phyloP scores from a whole-genome alignment of 352 stramenopile species.

The Peronospora farinosa region DNA sequence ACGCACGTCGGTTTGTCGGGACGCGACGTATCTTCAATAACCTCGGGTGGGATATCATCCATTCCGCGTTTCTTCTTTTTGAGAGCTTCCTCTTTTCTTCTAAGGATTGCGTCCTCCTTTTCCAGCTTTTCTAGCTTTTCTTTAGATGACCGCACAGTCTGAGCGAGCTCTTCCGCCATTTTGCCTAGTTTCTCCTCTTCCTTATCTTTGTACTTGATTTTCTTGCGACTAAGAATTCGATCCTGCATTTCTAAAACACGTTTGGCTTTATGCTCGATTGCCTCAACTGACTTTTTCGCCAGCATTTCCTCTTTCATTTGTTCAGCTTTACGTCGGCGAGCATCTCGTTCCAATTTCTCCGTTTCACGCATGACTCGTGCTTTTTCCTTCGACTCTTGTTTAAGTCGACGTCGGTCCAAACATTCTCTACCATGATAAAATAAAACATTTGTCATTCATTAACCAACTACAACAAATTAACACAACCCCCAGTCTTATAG shows the following conservation, averaged over 20 bases:
- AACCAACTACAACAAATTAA: not conserved
- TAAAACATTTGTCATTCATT: not conserved
- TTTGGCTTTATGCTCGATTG: constrained; percentile 79
- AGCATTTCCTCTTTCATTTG: constrained; percentile 70
- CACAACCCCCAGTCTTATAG: not conserved
- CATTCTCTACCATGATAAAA: constrained; percentile 41
- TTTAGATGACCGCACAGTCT: constrained; percentile 67
- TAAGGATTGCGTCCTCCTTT: constrained; percentile 72
- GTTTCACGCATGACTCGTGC: constrained; percentile 71
- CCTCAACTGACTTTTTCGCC: constrained; percentile 68
- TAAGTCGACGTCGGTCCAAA: constrained; percentile 67
- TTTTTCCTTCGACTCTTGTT: constrained; percentile 74
- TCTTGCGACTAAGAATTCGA: constrained; percentile 79
- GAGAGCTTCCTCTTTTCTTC: constrained; percentile 76
- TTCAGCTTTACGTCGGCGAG: constrained; percentile 47
- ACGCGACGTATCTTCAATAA: constrained; percentile 27
- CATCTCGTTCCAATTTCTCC: constrained; percentile 75
- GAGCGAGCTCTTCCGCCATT: constrained; percentile 69
- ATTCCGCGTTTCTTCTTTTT: constrained; percentile 72
- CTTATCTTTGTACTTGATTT: constrained; percentile 88
- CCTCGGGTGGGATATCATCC: constrained; percentile 42
- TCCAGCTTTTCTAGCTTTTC: constrained; percentile 83
- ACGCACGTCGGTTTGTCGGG: constrained; percentile 68
- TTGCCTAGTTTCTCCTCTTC: constrained; percentile 82
- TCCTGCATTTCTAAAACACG: constrained; percentile 84